phyloP scores from a whole-genome alignment of 495 filamentous ascomycete genomes.

The Aspergillus sparsus region DNA sequence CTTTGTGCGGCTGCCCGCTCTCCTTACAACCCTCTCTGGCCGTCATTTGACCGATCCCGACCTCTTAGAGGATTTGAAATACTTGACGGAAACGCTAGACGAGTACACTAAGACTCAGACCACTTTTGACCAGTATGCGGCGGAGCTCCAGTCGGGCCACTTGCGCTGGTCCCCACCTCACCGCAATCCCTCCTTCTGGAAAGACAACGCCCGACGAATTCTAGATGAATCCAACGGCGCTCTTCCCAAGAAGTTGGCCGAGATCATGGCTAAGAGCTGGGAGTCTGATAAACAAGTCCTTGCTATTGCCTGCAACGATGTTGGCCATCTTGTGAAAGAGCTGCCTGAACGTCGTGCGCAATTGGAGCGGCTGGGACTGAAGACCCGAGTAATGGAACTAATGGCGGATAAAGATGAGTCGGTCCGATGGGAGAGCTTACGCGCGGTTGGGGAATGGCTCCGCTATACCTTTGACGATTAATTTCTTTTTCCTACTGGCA shows the following conservation, averaged over 20 bases:
- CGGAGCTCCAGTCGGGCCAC: constrained; percentile 84
- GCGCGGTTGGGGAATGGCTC: constrained; percentile 90
- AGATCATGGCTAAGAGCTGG: constrained; percentile 84
- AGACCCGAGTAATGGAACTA: constrained; percentile 89
- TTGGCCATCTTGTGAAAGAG: constrained; percentile 85
- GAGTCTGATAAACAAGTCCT: constrained; percentile 93
- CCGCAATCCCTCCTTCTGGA: constrained; percentile 87
- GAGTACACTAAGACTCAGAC: constrained; percentile 96
- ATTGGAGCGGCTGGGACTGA: constrained; percentile 88
- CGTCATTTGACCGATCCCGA: constrained; percentile 89
- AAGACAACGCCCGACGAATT: constrained; percentile 90
- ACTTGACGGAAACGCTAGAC: constrained; percentile 75
- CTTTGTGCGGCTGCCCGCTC: constrained; percentile 76
- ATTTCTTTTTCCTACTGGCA: neutral
- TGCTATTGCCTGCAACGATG: constrained; percentile 93
- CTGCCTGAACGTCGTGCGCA: constrained; percentile 79
- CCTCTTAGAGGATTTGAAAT: constrained; percentile 79
- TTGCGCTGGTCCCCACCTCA: constrained; percentile 96
- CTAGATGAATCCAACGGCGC: constrained; percentile 80
- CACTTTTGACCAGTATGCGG: constrained; percentile 93
- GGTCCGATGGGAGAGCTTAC: constrained; percentile 92
- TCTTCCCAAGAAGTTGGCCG: constrained; percentile 77
- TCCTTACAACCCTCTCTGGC: constrained; percentile 75
- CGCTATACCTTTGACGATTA: constrained; percentile 78
- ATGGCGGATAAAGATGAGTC: constrained; percentile 90